Conservation (phyloP, 805 yeast genomes). For the Pichia insulana region DNA sequence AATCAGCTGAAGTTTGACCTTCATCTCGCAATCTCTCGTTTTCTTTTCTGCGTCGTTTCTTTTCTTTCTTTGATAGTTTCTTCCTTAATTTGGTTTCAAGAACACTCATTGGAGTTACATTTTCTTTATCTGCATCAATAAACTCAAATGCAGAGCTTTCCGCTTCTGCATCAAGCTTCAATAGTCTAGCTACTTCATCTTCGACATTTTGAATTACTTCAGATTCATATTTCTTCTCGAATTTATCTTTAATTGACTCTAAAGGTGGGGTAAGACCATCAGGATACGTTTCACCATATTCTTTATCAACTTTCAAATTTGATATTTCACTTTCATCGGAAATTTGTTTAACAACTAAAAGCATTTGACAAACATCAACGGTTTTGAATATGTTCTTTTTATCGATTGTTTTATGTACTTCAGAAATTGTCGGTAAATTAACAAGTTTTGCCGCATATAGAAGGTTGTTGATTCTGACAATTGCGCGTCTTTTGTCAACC, state of each 20-base stretch:
- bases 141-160: constrained; percentile 73
- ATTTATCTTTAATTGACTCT: constrained; percentile 61
- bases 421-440: constrained; percentile 84
- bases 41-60: constrained; percentile 15
- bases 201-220: constrained; percentile 73
- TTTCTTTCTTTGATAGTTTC: constrained; percentile 20
- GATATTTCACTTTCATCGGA: constrained; percentile 37
- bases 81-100: constrained; percentile 18
- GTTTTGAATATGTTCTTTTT: constrained; percentile 82
- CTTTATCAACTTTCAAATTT: constrained; percentile 34
- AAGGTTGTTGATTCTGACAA: constrained; percentile 59
- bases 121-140: constrained; percentile 34
- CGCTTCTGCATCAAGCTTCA: constrained; percentile 73
- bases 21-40: constrained; percentile 4
- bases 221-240: constrained; percentile 61
- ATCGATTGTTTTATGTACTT: constrained; percentile 82
- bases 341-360: constrained; percentile 57
- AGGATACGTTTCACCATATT: constrained; percentile 38
- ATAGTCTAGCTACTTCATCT: constrained; percentile 64
- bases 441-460: constrained; percentile 76
- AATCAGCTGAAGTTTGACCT: background rate
- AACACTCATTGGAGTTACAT: constrained; percentile 28
- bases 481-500: constrained; percentile 74
- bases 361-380: constrained; percentile 77
- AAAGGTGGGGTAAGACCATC: constrained; percentile 83